Evolutionary conservation across 208 protist genomes (phyloP), one percentile per base, ranked within the genome.

Genomic region (Trypanosomatidae sp.): DNA sequence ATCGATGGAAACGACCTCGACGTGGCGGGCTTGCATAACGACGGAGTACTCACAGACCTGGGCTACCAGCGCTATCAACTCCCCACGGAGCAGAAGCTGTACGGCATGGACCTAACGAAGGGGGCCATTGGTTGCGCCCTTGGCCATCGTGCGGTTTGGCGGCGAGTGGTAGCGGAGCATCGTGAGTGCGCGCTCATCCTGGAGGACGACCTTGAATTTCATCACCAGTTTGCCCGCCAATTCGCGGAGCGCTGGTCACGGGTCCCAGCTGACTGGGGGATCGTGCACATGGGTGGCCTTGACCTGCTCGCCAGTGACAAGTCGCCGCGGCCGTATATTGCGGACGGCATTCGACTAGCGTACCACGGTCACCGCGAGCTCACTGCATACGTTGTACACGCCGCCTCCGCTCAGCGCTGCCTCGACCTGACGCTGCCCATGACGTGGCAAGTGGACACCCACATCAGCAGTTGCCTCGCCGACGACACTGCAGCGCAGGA

Each of bases 381-480:
- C 6, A 97, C 91, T 3, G 94, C 91, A 1, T 97, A 97, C 75
- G 89, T 97, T 3, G 60, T 96, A 28, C 71, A 96, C 72, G 78
- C 82, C 19, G 53, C 46, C n/a, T 84, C 89, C 12, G 94, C 94
- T 15, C 58, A 81, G 64, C 86, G 91, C 47, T 96, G 91, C 65
- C 79, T 97, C 9, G 90, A 91, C 33, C 83, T 96, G 1, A 88
- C 91, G 1, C 59, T 86, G 44, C 86, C 88, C n/a, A 86, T 97
- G 88, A 97, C 91, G 28, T 97, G 94, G 92, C 94, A 97, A 68
- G 77, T 97, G 39, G 94, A 97, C 76, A 97, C 94, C 41, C 94
- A 97, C 82, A 92, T 96, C 66, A 91, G 85, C 76, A 91, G 75
- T 71, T 72, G 88, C 58, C 66, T 78, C 43, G 77, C 85, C 3